Conservation (phyloP, 495 filamentous ascomycete genomes). For the Pyronema domesticum region DNA sequence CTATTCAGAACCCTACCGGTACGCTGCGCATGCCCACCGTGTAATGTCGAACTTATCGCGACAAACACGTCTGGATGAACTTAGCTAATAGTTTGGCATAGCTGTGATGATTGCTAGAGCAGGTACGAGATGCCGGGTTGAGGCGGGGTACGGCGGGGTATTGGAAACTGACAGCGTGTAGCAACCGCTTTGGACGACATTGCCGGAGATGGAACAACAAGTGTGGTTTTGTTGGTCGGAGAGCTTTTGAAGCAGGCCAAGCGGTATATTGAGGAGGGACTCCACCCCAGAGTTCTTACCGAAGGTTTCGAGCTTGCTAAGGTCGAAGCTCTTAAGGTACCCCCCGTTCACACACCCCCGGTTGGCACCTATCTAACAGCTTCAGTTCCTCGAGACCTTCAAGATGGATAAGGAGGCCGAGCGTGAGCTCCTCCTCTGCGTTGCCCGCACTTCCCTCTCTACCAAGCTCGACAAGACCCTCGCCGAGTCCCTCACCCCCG, state of each 20-base stretch:
- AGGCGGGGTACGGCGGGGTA: neutral
- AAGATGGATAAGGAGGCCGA: constrained; percentile 76
- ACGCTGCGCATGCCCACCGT: constrained; percentile 32
- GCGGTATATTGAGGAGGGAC: constrained; percentile 77
- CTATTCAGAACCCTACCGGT: constrained; percentile 31
- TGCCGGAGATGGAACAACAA: constrained; percentile 92
- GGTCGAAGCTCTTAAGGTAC: constrained; percentile 73
- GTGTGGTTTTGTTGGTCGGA: constrained; percentile 85
- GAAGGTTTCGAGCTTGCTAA: constrained; percentile 97
- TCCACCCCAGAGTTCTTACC: constrained; percentile 91
- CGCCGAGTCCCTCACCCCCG: constrained; percentile 76
- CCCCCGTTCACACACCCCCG: neutral
- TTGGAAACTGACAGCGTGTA: constrained; percentile 1
- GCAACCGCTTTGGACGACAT: constrained; percentile 98
- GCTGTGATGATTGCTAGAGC: constrained; percentile 98
- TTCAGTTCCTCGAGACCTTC: constrained; percentile 82
- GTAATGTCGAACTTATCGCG: neutral
- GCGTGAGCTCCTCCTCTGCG: constrained; percentile 80
- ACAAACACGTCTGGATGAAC: neutral
- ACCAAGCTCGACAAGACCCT: constrained; percentile 82
- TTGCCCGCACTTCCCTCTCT: constrained; percentile 83
- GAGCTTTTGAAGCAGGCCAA: constrained; percentile 96
- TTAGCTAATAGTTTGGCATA: constrained; percentile 35
- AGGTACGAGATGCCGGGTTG: constrained; percentile 8
- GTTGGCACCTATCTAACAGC: neutral